These are phyloP conservation scores for Ophryocystis elektroscirrha DNA, from an alignment of 169 alveolate species.

Conservation along the genomic window DNA sequence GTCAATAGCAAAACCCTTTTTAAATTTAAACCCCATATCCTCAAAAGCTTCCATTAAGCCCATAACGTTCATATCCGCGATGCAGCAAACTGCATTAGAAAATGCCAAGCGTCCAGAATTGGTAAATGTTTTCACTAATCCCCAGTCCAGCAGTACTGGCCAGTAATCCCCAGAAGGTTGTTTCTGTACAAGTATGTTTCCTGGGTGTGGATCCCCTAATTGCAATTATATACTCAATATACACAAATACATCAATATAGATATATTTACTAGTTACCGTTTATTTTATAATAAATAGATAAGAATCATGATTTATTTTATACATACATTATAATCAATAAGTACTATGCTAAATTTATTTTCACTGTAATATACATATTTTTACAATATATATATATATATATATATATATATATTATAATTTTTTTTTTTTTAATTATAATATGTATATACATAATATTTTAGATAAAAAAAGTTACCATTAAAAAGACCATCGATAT, in stretches of 20 bases:
- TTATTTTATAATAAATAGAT: too few relatives aligned
- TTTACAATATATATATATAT: too few relatives aligned
- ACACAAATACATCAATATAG: too few relatives aligned
- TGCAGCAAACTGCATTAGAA: slow-evolving; percentile 29
- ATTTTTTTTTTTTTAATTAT: too few relatives aligned
- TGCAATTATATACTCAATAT: too few relatives aligned
- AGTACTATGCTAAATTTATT: slow-evolving; percentile 22
- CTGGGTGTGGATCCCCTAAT: slow-evolving; percentile 81
- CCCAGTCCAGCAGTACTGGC: slow-evolving; percentile 55
- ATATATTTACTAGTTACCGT: too few relatives aligned
- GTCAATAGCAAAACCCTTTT: slow-evolving; percentile 27
- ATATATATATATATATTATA: too few relatives aligned
- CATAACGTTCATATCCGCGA: slow-evolving; percentile 40
- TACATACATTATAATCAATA: slow-evolving; percentile 37
- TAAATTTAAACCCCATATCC: slow-evolving; percentile 49
- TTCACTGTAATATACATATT: too few relatives aligned
- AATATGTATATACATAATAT: too few relatives aligned
- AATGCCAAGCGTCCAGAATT: slow-evolving; percentile 35
- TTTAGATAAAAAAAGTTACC: too few relatives aligned
- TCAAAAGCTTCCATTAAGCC: slow-evolving; percentile 51
- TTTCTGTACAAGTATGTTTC: slow-evolving; percentile 50
- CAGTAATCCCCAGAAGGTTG: slow-evolving; percentile 8
- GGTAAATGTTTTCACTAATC: slow-evolving; percentile 40
- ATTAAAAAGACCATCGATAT: slow-evolving; percentile 27
- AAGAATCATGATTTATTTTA: slow-evolving; percentile 30